Evolutionary conservation across 164 flowering plant genomes (phyloP).

Genomic region (Liquidambar formosana): DNA sequence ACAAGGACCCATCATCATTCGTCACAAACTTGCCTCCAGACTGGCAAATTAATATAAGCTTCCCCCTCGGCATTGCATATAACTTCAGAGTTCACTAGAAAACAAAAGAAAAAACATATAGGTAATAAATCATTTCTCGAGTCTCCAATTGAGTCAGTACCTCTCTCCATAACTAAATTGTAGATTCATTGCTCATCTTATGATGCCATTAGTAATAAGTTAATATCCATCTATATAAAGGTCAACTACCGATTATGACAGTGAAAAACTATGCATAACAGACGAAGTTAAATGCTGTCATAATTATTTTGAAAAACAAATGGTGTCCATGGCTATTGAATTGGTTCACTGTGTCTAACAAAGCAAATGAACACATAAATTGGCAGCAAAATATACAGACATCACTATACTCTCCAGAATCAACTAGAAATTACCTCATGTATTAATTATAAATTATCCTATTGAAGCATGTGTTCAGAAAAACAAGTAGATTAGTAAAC

Average conservation of each 20-base stretch:
- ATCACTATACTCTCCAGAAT: background rate
- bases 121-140: background rate
- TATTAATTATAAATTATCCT: too few species aligned
- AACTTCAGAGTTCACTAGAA: slow-evolving; percentile 3
- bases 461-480: too few species aligned
- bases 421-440: too few species aligned
- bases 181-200: background rate
- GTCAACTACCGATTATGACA: background rate
- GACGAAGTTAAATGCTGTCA: background rate
- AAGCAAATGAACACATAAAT: background rate
- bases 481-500: too few species aligned
- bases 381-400: background rate
- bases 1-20: slow-evolving; percentile 59
- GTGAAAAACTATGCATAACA: background rate
- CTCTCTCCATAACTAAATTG: background rate
- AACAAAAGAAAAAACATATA: background rate
- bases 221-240: background rate
- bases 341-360: background rate
- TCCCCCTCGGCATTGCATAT: slow-evolving; percentile 39
- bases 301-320: background rate
- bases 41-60: slow-evolving; percentile 71
- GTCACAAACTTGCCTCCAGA: slow-evolving; percentile 68
- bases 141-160: background rate
- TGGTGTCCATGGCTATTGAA: background rate
- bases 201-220: background rate